phyloP scores from a whole-genome alignment of 1,284 basidiomycete genomes.

The Athelia sp. region DNA sequence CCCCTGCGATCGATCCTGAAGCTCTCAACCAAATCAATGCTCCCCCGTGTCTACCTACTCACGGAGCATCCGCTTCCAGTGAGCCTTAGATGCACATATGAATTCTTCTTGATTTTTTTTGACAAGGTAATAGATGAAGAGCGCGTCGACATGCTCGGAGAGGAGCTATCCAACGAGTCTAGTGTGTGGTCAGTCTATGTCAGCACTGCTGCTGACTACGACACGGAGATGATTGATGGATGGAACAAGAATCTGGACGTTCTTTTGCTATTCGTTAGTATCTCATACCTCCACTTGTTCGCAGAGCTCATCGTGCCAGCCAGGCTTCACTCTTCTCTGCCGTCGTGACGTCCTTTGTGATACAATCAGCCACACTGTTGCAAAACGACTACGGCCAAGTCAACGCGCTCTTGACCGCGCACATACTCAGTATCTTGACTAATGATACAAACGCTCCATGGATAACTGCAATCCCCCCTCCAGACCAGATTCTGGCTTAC shows the following conservation, averaged over 20 bases:
- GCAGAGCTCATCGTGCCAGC: neutral
- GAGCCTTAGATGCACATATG: neutral
- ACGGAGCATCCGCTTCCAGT: too few species aligned
- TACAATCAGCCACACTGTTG: constrained; percentile 3
- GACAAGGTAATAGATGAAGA: neutral
- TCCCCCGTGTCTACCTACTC: too few species aligned
- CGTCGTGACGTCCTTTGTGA: constrained; percentile 8
- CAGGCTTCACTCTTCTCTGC: constrained; percentile 8
- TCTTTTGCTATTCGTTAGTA: constrained; percentile 8
- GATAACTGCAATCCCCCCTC: neutral
- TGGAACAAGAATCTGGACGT: constrained; percentile 5
- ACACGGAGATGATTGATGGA: constrained; percentile 5
- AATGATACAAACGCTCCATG: neutral
- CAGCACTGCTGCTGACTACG: neutral
- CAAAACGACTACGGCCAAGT: constrained; percentile 4
- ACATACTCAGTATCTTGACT: neutral
- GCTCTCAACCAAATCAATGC: too few species aligned
- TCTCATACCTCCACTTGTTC: neutral
- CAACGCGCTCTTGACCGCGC: neutral
- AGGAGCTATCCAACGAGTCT: neutral
- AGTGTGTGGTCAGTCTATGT: neutral
- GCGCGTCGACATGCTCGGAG: neutral
- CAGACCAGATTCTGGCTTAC: neutral
- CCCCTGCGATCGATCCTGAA: too few species aligned
- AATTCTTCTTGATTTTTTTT: neutral